Evolutionary conservation across 805 yeast species (phyloP), one percentile per base, ranked within the genome.

Genomic region (Kodamaea leandrae): DNA sequence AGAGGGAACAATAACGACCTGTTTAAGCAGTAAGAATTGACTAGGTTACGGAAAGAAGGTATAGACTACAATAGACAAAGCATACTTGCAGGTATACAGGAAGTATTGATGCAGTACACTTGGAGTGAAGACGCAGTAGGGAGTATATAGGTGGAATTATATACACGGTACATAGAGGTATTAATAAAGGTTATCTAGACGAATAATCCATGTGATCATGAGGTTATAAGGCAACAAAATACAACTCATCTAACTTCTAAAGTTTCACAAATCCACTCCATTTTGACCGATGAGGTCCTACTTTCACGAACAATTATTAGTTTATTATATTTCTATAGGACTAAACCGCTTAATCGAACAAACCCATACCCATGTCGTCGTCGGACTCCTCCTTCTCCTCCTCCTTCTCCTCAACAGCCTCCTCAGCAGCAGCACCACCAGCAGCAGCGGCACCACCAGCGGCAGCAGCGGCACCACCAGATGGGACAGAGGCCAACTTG

Each of bases 401-500:
- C 61, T 76, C 88, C 60, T 72, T 82, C 55, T 68, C 86, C 57
- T 71, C 93, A 47, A 68, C 93, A 47, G 71, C 95, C 45, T 72
- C 93, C 52, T 74, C 88, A 55, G 77, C 85, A 53, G 78, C 82
- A 52, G 71, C 82, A 68, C 72, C 86, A 62, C 77, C 83, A 60
- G 83, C 82, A 60, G 83, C 79, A 56, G 85, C 82, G 63, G 78
- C 79, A 63, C 76, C 78, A 64, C 80, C 75, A 59, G 84, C 71
- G 57, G 93, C 74, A 63, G 88, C 80, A 71, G 93, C 96, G 71
- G 96, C 93, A 76, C 96, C 97, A 72, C 96, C 97, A 64, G 96
- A 62, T 74, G 98, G 97, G 56, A 91, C 95, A 57, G 98, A 82
- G 59, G 98, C 95, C 69, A 93, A 86, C 81, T 93, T 93, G 76